A percentile compares a stretch with the other conserved stretches of the same genome.
These are phyloP conservation scores for Marasmius fiardii DNA, from an alignment of 1,284 basidiomycete species.

Conservation along the genomic window DNA sequence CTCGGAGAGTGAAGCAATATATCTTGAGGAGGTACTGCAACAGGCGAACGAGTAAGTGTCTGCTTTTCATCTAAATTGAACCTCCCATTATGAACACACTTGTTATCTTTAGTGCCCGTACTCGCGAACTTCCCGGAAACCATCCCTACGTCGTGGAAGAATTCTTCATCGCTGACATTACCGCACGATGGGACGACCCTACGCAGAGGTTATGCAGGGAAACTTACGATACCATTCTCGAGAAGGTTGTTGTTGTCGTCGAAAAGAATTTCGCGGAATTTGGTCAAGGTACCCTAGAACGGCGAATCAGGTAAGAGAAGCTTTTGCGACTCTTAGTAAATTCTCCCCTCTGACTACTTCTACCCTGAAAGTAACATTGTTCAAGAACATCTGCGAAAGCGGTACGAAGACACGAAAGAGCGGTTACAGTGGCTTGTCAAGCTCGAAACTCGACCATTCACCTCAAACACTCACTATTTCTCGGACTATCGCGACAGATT, in stretches of 20 bases:
- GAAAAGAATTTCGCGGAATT: constrained; percentile 47
- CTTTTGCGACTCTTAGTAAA: neutral
- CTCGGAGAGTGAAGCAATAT: constrained; percentile 30
- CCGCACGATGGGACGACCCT: constrained; percentile 47
- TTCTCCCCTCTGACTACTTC: constrained; percentile 8
- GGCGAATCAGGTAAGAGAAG: constrained; percentile 43
- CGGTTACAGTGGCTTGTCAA: constrained; percentile 48
- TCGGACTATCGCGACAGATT: constrained; percentile 57
- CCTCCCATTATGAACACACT: neutral
- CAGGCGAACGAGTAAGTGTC: constrained; percentile 42
- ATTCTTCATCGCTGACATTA: constrained; percentile 42
- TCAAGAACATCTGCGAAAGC: constrained; percentile 29
- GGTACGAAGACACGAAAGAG: constrained; percentile 36
- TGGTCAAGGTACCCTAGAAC: constrained; percentile 48
- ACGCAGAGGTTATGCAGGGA: constrained; percentile 45
- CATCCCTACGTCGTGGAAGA: constrained; percentile 61
- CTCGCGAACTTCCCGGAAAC: constrained; percentile 64
- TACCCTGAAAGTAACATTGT: constrained; percentile 39
- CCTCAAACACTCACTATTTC: constrained; percentile 58
- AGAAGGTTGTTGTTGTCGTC: constrained; percentile 40
- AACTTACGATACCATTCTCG: constrained; percentile 35
- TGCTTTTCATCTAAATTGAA: neutral
- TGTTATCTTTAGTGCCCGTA: constrained; percentile 47
- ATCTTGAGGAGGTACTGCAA: constrained; percentile 60
- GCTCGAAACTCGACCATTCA: constrained; percentile 52